Conservation (phyloP, 176 grass and related monocot genomes). For the Oropetium thomaeum region DNA sequence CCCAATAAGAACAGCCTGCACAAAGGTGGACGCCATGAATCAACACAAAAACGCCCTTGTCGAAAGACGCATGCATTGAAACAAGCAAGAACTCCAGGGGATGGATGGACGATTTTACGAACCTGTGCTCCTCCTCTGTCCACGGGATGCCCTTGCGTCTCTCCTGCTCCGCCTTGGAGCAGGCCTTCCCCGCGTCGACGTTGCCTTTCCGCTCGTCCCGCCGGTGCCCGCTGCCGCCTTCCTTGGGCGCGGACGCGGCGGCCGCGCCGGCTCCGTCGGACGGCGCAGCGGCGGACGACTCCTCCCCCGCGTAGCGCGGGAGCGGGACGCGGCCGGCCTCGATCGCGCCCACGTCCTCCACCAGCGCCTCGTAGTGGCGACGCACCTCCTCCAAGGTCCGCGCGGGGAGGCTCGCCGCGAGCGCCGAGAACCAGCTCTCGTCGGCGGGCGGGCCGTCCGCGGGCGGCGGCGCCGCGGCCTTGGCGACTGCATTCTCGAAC, state of each 20-base stretch:
- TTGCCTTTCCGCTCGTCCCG: slow-evolving; percentile 43
- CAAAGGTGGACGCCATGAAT: not conserved
- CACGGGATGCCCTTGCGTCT: slow-evolving; percentile 94
- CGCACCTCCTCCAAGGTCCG: slow-evolving; percentile 70
- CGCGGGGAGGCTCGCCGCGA: slow-evolving; percentile 53
- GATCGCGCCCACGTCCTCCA: slow-evolving; percentile 84
- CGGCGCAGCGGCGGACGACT: slow-evolving; percentile 30
- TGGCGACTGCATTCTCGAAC: slow-evolving; percentile 86
- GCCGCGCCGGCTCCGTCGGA: not conserved
- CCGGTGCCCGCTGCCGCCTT: slow-evolving; percentile 29
- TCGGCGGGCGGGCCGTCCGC: slow-evolving; percentile 30
- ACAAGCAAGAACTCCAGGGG: not conserved
- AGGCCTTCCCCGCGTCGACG: slow-evolving; percentile 52
- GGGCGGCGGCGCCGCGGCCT: slow-evolving; percentile 27
- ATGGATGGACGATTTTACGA: not conserved
- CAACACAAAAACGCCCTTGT: too few relatives aligned
- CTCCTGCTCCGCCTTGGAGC: slow-evolving; percentile 92
- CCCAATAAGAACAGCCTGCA: slow-evolving; percentile 81
- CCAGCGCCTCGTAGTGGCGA: slow-evolving; percentile 70
- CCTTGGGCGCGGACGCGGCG: slow-evolving; percentile 6
- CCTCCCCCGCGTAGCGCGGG: slow-evolving; percentile 57
- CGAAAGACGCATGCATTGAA: not conserved
- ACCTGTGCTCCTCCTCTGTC: slow-evolving; percentile 99
- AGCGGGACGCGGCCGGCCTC: slow-evolving; percentile 73
- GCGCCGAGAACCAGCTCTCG: slow-evolving; percentile 52